Conservation (phyloP, 1,139 yeast genomes). For the Dujonia santamariae region DNA sequence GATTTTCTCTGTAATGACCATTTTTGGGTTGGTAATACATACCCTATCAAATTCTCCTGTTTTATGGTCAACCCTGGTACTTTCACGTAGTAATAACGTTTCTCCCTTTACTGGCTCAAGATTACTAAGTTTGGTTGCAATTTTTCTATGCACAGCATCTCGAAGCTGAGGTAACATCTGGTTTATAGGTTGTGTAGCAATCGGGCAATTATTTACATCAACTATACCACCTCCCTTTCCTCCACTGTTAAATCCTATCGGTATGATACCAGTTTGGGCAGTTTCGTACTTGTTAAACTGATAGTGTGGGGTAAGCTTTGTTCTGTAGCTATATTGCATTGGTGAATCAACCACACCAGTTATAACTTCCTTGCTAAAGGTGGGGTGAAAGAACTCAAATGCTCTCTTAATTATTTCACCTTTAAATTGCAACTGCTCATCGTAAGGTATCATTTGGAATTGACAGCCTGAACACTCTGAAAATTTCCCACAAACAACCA, state of each 20-base stretch:
- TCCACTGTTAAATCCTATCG: conserved; percentile 35
- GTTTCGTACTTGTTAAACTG: background rate
- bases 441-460: conserved; percentile 41
- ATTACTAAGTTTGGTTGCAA: conserved; percentile 3
- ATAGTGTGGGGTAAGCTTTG: conserved; percentile 38
- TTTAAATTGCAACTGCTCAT: conserved; percentile 35
- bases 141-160: conserved; percentile 2
- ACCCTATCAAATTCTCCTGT: conserved; percentile 30
- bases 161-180: conserved; percentile 15
- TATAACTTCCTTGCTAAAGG: conserved; percentile 15
- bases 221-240: conserved; percentile 19
- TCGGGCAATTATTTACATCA: conserved; percentile 29
- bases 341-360: conserved; percentile 40
- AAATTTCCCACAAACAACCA: conserved; percentile 65
- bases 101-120: conserved; percentile 10
- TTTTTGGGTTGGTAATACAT: conserved; percentile 23
- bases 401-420: conserved; percentile 31
- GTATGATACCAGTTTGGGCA: conserved; percentile 10
- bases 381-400: conserved; percentile 33
- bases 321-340: conserved; percentile 32
- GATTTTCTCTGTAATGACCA: conserved; percentile 28
- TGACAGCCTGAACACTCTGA: conserved; percentile 61
- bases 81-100: conserved; percentile 31
- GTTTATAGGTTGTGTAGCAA: conserved; percentile 29
- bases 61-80: conserved; percentile 26